Evolutionary conservation across 78 protist species (phyloP).

Genomic region (Dictyostelium citrinum): DNA sequence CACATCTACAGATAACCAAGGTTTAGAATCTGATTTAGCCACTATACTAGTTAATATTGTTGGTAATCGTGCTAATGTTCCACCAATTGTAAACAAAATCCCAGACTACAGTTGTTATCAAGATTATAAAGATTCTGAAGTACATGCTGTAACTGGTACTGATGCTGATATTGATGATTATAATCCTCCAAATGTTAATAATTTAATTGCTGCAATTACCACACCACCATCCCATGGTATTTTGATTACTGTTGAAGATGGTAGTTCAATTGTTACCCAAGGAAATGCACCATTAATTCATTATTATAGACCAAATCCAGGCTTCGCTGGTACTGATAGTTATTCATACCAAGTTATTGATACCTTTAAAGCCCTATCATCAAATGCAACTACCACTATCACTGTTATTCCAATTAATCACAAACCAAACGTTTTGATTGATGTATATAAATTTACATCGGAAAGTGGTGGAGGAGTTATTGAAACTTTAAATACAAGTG

Average conservation of each 20-base stretch:
- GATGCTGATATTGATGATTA: neutral
- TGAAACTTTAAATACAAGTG: neutral
- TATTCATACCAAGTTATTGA: neutral
- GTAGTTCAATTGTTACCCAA: neutral
- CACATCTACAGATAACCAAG: neutral
- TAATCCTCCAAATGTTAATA: neutral
- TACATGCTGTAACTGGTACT: neutral
- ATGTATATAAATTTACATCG: neutral
- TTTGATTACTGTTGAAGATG: neutral
- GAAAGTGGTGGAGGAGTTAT: neutral
- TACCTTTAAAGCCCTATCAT: neutral
- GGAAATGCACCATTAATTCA: neutral
- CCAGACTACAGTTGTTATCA: neutral
- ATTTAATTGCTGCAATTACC: neutral
- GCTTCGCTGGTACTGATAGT: constrained; percentile 5
- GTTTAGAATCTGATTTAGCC: neutral
- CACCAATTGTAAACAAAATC: neutral
- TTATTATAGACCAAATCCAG: constrained; percentile 14
- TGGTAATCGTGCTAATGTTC: constrained; percentile 1
- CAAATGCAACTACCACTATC: neutral
- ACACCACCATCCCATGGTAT: neutral
- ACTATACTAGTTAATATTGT: neutral
- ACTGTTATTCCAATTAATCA: constrained; percentile 28
- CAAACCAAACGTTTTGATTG: neutral
- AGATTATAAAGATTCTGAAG: neutral